Evolutionary conservation across 495 filamentous ascomycete genomes (phyloP).

Genomic region (Ramalina intermedia): DNA sequence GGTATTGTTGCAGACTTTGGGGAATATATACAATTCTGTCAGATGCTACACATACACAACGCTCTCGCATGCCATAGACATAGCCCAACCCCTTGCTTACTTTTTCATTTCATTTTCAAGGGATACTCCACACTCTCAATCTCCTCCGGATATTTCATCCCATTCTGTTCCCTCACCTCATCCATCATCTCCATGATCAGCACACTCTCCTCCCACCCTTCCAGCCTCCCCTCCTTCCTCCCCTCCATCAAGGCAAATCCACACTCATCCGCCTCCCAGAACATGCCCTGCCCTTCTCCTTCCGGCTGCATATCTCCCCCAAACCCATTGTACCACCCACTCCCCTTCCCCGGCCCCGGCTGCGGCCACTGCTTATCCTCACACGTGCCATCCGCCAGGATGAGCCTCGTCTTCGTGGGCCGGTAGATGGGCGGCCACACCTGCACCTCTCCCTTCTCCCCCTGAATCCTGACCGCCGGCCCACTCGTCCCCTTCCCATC

Average conservation of each 20-base stretch:
- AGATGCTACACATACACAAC: too few relatives aligned
- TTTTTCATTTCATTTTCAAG: slow-evolving; percentile 17
- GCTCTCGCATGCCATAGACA: too few relatives aligned
- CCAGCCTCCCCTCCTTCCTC: slow-evolving; percentile 55
- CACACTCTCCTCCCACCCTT: slow-evolving; percentile 73
- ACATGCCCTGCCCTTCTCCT: slow-evolving; percentile 70
- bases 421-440: slow-evolving; percentile 61
- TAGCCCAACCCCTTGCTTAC: slow-evolving; percentile 2
- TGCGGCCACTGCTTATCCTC: slow-evolving; percentile 50
- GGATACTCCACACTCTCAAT: slow-evolving; percentile 68
- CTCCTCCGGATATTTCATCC: slow-evolving; percentile 61
- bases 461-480: slow-evolving; percentile 68
- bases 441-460: slow-evolving; percentile 74
- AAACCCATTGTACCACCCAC: slow-evolving; percentile 14
- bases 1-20: too few relatives aligned
- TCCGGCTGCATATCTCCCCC: slow-evolving; percentile 46
- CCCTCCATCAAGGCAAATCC: slow-evolving; percentile 74
- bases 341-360: slow-evolving; percentile 24
- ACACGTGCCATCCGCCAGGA: slow-evolving; percentile 28
- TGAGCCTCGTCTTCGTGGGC: slow-evolving; percentile 49
- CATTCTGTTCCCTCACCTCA: slow-evolving; percentile 63
- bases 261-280: slow-evolving; percentile 89
- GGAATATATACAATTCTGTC: too few relatives aligned
- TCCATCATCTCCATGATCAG: slow-evolving; percentile 94
- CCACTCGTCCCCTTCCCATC: slow-evolving; percentile 46